Percentiles rank a stretch among this genome's conserved stretches.
Conservation (phyloP, 352 stramenopile genomes). For the Phytophthora nicotianae region DNA sequence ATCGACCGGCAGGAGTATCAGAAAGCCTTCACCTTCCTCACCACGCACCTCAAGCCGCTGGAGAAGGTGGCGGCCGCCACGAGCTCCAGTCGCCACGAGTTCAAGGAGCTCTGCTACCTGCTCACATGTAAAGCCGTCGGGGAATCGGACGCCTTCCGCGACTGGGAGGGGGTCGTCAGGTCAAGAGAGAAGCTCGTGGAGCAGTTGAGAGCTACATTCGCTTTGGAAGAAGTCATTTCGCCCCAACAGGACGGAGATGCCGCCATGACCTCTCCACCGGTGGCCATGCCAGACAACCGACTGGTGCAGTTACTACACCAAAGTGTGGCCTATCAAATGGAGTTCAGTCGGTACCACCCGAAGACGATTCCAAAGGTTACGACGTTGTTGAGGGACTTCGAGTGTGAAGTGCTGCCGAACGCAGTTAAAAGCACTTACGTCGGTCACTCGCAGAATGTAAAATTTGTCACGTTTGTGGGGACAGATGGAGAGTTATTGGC, state of each 20-base stretch:
- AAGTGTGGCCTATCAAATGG: conserved; percentile 90
- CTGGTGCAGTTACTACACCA: conserved; percentile 85
- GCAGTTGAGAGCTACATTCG: conserved; percentile 82
- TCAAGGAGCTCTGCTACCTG: conserved; percentile 90
- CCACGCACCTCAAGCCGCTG: conserved; percentile 87
- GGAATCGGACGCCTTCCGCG: conserved; percentile 81
- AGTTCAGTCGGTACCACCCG: conserved; percentile 88
- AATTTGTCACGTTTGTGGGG: conserved; percentile 88
- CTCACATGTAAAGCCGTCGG: conserved; percentile 89
- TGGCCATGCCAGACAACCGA: conserved; percentile 74
- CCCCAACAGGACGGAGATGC: conserved; percentile 43
- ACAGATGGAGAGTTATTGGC: conserved; percentile 84
- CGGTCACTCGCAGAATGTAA: conserved; percentile 88
- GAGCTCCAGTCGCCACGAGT: conserved; percentile 79
- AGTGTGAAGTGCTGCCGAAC: conserved; percentile 87
- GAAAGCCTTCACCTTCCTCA: conserved; percentile 91
- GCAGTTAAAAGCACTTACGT: conserved; percentile 87
- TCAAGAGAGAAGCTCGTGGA: conserved; percentile 88
- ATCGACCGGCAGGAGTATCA: conserved; percentile 90
- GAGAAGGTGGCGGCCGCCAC: conserved; percentile 79
- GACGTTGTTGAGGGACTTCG: conserved; percentile 85
- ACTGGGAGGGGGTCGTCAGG: conserved; percentile 82
- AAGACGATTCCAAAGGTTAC: conserved; percentile 88
- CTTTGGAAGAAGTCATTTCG: conserved; percentile 75
- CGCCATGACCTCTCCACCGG: conserved; percentile 15